These are phyloP conservation scores for Ehretia macrophylla DNA, from an alignment of 257 asterid species.

Conservation along the genomic window DNA sequence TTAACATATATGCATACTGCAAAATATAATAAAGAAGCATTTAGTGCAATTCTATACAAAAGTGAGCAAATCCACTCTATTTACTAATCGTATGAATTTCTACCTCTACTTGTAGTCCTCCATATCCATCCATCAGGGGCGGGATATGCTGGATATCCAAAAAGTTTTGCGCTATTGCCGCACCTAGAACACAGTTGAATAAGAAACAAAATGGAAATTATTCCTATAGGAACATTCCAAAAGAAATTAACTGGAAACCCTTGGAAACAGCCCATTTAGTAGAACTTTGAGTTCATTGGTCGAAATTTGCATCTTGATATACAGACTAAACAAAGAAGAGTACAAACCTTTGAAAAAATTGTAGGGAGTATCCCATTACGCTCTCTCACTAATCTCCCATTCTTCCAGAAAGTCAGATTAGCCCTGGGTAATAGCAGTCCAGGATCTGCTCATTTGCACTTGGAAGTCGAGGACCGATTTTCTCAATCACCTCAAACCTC, in stretches of 20 bases:
- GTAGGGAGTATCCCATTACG: slow-evolving; percentile 99
- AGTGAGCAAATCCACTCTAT: too few relatives aligned
- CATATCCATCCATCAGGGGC: too few relatives aligned
- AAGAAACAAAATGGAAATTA: background rate
- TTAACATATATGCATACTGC: too few relatives aligned
- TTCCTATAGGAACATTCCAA: background rate
- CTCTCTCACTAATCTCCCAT: slow-evolving; percentile 90
- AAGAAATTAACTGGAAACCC: background rate
- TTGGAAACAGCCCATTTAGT: background rate
- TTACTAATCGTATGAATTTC: too few relatives aligned
- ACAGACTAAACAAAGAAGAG: slow-evolving; percentile 11
- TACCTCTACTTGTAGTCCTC: too few relatives aligned
- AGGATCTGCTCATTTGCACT: slow-evolving; percentile 91
- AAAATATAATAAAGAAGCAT: too few relatives aligned
- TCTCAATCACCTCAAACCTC: slow-evolving; percentile 94
- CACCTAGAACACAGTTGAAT: too few relatives aligned
- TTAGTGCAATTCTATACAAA: too few relatives aligned
- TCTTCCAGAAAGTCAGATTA: slow-evolving; percentile 93
- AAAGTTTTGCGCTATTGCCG: too few relatives aligned
- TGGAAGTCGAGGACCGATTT: slow-evolving; percentile 97
- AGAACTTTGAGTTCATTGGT: background rate
- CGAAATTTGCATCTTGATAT: background rate
- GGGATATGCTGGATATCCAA: too few relatives aligned
- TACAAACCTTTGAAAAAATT: slow-evolving; percentile 79
- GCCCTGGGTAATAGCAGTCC: slow-evolving; percentile 98